These are phyloP conservation scores for Colletotrichum viniferum DNA, from an alignment of 2,329 filamentous ascomycete genomes.

Conservation along the genomic window DNA sequence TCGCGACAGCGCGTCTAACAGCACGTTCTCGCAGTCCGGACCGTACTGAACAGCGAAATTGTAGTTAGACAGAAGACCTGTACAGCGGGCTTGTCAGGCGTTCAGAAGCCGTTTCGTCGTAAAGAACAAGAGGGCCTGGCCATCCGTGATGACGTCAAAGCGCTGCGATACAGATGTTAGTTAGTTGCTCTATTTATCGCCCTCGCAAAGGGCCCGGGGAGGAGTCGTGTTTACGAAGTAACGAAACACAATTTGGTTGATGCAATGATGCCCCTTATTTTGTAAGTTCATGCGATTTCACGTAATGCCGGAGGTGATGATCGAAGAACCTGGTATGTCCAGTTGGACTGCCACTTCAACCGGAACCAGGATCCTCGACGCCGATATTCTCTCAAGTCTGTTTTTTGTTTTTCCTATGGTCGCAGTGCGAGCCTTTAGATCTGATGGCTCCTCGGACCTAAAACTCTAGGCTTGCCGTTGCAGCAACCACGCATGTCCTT, in stretches of 20 bases:
- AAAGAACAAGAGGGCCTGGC: neutral
- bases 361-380: neutral
- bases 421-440: neutral
- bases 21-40: no score
- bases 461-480: neutral
- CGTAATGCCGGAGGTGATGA: neutral
- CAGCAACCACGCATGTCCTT: neutral
- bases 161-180: neutral
- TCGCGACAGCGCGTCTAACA: no score
- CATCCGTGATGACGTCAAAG: neutral
- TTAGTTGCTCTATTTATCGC: neutral
- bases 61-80: neutral
- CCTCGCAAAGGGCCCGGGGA: neutral
- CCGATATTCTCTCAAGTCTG: neutral
- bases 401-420: neutral
- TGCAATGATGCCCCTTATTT: neutral
- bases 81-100: no score
- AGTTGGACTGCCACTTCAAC: neutral
- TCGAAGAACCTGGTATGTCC: neutral
- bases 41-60: no score
- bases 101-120: neutral
- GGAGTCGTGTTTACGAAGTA: neutral
- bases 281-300: neutral
- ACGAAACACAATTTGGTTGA: neutral
- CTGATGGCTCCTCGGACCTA: neutral